Evolutionary conservation across 495 filamentous ascomycete genomes (phyloP), one percentile per base, ranked within the genome.

Genomic region (Xylaria cubensis): DNA sequence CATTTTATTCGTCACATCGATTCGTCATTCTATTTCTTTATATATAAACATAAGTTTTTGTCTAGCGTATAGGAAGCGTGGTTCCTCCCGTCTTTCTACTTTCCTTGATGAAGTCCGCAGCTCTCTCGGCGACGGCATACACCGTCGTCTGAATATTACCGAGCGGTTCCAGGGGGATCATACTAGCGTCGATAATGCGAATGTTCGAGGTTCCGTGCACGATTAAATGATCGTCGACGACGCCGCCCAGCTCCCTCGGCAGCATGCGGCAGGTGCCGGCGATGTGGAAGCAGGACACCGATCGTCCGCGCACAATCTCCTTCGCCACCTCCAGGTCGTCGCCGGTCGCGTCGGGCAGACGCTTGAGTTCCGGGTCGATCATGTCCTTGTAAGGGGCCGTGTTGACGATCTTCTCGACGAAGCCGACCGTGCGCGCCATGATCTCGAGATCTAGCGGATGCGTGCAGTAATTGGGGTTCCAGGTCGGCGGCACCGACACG

Each of bases 111-210:
- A 88, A 67, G 78, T 88, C 87, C 6, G 86, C 86, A 19, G 85
- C 87, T 73, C 81, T 78, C 78, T 90, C 88, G 0, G 86, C 88
- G 26, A 89, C 80, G 0, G 85, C 86, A 79, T 88, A 89, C 12
- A 89, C 86, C 2, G 79, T 78, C 4, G 82, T 81, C 76, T 84
- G 80, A 34, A 89, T 84, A 76, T 89, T 87, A 0, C 82, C 86
- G 10, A 73, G 70, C 9, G 84, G 78, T 65, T 84, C 78, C 24
- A 88, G 56, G 0, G 88, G 86, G 58, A 90, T 83, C 21, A 89
- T 75, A 73, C 86, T 88, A 2, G 88, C 87, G 75, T 90, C 88
- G 0, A 86, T 84, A 2, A 89, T 81, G 67, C 88, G 77, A 51
- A 90, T 71, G 2, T 81, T 78, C 24, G 64, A 75, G 0, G 81